A percentile compares a stretch with the other conserved stretches of the same genome.
phyloP scores from a whole-genome alignment of 108 stramenopile genomes.

The Epithemia pelagica region DNA sequence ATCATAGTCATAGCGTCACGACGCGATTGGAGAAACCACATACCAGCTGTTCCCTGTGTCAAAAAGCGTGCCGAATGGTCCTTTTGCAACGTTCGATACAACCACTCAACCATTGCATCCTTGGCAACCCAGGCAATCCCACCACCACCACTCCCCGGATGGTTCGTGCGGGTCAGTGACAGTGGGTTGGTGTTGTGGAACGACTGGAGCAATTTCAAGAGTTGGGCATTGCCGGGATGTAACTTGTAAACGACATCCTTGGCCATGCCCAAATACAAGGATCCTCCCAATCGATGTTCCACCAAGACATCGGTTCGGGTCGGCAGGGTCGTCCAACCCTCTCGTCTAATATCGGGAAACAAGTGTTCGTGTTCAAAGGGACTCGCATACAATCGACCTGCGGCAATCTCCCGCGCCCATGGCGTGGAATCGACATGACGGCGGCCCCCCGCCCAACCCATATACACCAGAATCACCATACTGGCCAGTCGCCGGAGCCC shows the following conservation, averaged over 20 bases:
- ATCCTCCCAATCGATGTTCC: constrained; percentile 15
- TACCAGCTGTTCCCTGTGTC: constrained; percentile 4
- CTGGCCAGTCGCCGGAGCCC: neutral
- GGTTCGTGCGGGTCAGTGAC: neutral
- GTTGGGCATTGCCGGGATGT: constrained; percentile 20
- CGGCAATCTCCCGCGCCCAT: constrained; percentile 23
- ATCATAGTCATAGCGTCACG: neutral
- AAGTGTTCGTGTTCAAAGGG: neutral
- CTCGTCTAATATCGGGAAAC: neutral
- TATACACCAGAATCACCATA: neutral
- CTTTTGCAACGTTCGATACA: neutral
- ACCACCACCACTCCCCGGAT: neutral
- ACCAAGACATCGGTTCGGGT: constrained; percentile 27
- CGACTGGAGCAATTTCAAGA: neutral
- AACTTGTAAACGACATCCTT: constrained; percentile 19
- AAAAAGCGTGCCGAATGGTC: constrained; percentile 3
- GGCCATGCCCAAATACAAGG: constrained; percentile 10
- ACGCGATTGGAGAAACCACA: constrained; percentile 2
- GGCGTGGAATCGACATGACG: constrained; percentile 13
- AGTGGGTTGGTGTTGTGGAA: neutral
- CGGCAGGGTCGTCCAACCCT: constrained; percentile 10
- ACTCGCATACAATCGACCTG: constrained; percentile 10
- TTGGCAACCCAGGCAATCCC: neutral
- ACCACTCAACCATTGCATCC: neutral
- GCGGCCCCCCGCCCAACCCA: neutral